Percentiles rank a stretch among this genome's conserved stretches.
phyloP scores from a whole-genome alignment of 108 stramenopile species.

The Fistulifera solaris region DNA sequence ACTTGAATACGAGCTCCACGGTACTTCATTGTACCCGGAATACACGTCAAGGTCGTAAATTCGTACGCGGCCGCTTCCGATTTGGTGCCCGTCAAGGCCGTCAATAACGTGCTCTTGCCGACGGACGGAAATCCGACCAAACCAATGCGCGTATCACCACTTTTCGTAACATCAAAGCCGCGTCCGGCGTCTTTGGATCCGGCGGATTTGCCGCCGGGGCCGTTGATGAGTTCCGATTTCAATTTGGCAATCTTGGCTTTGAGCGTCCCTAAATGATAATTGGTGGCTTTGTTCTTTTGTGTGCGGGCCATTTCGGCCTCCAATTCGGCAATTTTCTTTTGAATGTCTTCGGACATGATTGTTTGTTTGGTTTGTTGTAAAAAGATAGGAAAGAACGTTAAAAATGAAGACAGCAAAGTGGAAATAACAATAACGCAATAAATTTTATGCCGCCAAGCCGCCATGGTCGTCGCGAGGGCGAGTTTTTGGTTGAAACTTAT shows the following conservation, averaged over 20 bases:
- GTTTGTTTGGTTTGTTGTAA: background rate
- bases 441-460: no score
- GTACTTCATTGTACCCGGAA: slow-evolving; percentile 98
- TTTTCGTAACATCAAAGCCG: slow-evolving; percentile 96
- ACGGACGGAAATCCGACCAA: slow-evolving; percentile 98
- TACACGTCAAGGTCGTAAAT: slow-evolving; percentile 98
- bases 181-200: slow-evolving; percentile 91
- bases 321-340: slow-evolving; percentile 66
- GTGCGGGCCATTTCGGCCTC: slow-evolving; percentile 96
- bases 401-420: no score
- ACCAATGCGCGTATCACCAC: slow-evolving; percentile 95
- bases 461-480: no score
- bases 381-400: background rate
- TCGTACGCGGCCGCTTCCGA: slow-evolving; percentile 95
- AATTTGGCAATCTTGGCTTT: slow-evolving; percentile 99
- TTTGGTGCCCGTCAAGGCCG: slow-evolving; percentile 89
- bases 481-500: no score
- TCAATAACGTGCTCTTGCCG: slow-evolving; percentile 94
- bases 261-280: slow-evolving; percentile 82
- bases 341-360: slow-evolving; percentile 34
- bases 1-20: slow-evolving; percentile 96
- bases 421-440: no score
- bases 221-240: slow-evolving; percentile 74
- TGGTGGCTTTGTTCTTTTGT: slow-evolving; percentile 80
- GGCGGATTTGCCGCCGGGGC: slow-evolving; percentile 72